A percentile compares a stretch with the other conserved stretches of the same genome.
Conservation (phyloP, 1,284 basidiomycete species). For the Pholiota adiposa region DNA sequence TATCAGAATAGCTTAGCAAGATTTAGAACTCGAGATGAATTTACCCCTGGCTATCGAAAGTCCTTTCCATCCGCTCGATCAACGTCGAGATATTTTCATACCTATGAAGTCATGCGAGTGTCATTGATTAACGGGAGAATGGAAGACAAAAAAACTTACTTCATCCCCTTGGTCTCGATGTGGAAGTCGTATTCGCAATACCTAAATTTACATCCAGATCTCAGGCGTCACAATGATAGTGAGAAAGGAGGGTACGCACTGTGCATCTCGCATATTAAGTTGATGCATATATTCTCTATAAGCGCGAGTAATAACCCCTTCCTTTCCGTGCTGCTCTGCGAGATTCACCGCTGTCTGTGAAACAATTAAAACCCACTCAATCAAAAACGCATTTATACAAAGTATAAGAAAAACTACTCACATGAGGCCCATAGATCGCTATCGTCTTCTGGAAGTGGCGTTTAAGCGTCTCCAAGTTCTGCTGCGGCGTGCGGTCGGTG, state of each 20-base stretch:
- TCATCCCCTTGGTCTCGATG: slow-evolving; percentile 88
- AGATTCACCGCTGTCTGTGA: slow-evolving; percentile 83
- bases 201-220: slow-evolving; percentile 31
- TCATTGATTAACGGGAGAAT: slow-evolving; percentile 11
- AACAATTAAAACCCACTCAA: slow-evolving; percentile 10
- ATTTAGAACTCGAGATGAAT: slow-evolving; percentile 19
- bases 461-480: slow-evolving; percentile 73
- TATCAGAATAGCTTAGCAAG: background rate
- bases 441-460: slow-evolving; percentile 78
- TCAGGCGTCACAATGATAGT: background rate
- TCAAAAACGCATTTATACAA: background rate
- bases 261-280: slow-evolving; percentile 64
- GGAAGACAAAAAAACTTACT: slow-evolving; percentile 48
- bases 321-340: slow-evolving; percentile 90
- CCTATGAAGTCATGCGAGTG: slow-evolving; percentile 38
- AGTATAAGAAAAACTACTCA: slow-evolving; percentile 33
- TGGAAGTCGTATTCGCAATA: slow-evolving; percentile 91
- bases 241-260: slow-evolving; percentile 45
- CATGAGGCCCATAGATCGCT: slow-evolving; percentile 78
- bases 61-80: slow-evolving; percentile 68
- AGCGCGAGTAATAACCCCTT: slow-evolving; percentile 78
- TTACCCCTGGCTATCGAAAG: slow-evolving; percentile 80
- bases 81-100: slow-evolving; percentile 91
- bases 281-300: slow-evolving; percentile 75
- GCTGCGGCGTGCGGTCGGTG: slow-evolving; percentile 72